phyloP scores from a whole-genome alignment of 2,329 filamentous ascomycete species.

The Whalleya microplaca region DNA sequence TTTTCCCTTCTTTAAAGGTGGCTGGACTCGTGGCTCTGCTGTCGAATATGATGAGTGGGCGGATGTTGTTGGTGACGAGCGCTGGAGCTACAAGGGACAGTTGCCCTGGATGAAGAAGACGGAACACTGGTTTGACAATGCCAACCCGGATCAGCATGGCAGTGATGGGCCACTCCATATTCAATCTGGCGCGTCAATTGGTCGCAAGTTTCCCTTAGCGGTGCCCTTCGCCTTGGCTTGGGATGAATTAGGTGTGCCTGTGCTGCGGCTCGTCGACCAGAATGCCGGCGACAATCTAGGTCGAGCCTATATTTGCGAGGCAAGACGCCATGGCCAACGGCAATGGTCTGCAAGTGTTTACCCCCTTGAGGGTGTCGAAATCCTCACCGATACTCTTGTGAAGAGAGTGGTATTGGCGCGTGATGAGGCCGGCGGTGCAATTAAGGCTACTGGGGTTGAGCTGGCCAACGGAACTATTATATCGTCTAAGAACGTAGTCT shows the following conservation, averaged over 20 bases:
- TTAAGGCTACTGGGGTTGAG: slow-evolving; percentile 12
- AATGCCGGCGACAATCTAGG: slow-evolving; percentile 1
- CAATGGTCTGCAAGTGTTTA: slow-evolving; percentile 2
- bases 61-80: slow-evolving; percentile 38
- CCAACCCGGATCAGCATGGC: slow-evolving; percentile 41
- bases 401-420: neutral
- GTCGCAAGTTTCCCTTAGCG: slow-evolving; percentile 43
- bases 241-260: slow-evolving; percentile 43
- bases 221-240: slow-evolving; percentile 41
- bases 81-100: slow-evolving; percentile 49
- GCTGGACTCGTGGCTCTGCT: slow-evolving; percentile 48
- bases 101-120: slow-evolving; percentile 48
- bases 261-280: slow-evolving; percentile 5
- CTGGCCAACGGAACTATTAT: slow-evolving; percentile 24
- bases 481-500: slow-evolving; percentile 34
- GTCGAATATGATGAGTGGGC: slow-evolving; percentile 52
- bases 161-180: slow-evolving; percentile 42
- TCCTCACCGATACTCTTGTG: neutral
- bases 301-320: slow-evolving; percentile 5
- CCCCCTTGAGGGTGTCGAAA: slow-evolving; percentile 1
- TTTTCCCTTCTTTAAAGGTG: slow-evolving; percentile 25
- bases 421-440: neutral
- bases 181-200: slow-evolving; percentile 31
- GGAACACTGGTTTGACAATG: slow-evolving; percentile 35
- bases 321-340: slow-evolving; percentile 6